Evolutionary conservation across 805 yeast species (phyloP).

Genomic region (Saccharomycopsis fibuligera): DNA sequence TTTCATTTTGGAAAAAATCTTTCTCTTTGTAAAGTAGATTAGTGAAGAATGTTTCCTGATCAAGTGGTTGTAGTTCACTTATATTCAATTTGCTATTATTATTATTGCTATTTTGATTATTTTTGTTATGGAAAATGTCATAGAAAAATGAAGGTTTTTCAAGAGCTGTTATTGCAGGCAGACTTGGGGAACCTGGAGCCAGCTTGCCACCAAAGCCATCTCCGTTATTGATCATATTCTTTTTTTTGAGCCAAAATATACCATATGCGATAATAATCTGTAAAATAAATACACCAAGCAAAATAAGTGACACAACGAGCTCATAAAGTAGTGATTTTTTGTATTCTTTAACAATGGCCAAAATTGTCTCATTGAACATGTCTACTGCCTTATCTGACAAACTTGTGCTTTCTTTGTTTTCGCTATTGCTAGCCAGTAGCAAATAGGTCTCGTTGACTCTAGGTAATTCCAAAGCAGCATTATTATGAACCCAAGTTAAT

Average conservation of each 20-base stretch:
- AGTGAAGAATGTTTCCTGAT: too few relatives aligned
- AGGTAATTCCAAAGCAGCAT: slow-evolving; percentile 57
- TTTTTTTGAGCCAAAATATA: slow-evolving; percentile 4
- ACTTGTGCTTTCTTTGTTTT: not conserved
- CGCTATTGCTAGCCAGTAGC: not conserved
- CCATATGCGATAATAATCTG: slow-evolving; percentile 37
- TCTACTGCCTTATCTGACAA: slow-evolving; percentile 15
- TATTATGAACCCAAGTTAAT: slow-evolving; percentile 67
- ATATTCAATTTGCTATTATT: not conserved
- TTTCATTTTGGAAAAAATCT: too few relatives aligned
- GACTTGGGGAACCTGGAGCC: too few relatives aligned
- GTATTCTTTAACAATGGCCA: slow-evolving; percentile 29
- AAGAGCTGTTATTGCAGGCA: too few relatives aligned
- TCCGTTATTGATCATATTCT: not conserved
- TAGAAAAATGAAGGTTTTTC: too few relatives aligned
- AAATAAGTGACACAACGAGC: slow-evolving; percentile 37
- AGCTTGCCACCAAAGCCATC: not conserved
- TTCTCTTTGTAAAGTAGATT: too few relatives aligned
- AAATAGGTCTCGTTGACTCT: slow-evolving; percentile 34
- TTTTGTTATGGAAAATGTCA: too few relatives aligned
- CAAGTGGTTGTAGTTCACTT: too few relatives aligned
- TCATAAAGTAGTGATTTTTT: slow-evolving; percentile 37
- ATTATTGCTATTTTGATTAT: not conserved
- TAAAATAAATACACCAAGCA: slow-evolving; percentile 43
- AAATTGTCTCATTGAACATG: slow-evolving; percentile 25